Base-by-base conservation (phyloP, 805 yeast genomes). In the Saturnispora dispora region DNA sequence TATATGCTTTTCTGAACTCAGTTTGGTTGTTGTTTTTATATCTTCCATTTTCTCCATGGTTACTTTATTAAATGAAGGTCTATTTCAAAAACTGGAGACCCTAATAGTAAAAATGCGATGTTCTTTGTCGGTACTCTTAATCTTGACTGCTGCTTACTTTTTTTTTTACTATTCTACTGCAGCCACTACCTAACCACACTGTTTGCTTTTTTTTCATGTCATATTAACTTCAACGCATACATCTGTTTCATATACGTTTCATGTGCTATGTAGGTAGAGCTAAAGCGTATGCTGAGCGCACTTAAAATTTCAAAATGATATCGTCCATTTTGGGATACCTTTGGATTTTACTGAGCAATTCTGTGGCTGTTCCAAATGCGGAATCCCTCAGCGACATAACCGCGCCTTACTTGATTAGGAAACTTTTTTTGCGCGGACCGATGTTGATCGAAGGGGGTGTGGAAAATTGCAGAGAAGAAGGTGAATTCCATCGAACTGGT, bases 211-310 rank as follows among this genome's bases (percentile, higher is more conserved):
- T 28, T 27, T 20, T 44, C 23, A 13, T 8, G 15, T 13, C 32
- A 22, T 30, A 5, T 25, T 8, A 30, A 11, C 39, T 8, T 44
- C 13, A 30, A 30, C 15, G 10, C 28, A 17, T 5, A 4, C 11
- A 17, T 7, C 15, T 39, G 50, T 47, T 47, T 47, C 50, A 47
- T 40, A 30, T 41, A 28, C 32, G 50, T 47, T 47, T 47, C 50
- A 47, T 39, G 15, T 47, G 23, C 9, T 9, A 25, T 7, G 28
- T 25, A 25, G 28, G 8, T 25, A 25, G 8, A 25, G 28, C 28
- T 7, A 7, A 25, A 25, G 8, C 28, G 9, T 30, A 4, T 20
- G 47, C 47, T 45, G 41, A 45, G 47, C 47, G 22, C 8, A 9
- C 28, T 9, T n/a, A n/a, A 35, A 17, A 5, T n/a, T 37, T 37